A percentile compares a stretch with the other conserved stretches of the same genome.
These are phyloP conservation scores for Paracamarosporium sp. DNA, from an alignment of 2,329 filamentous ascomycete species.

Conservation along the genomic window DNA sequence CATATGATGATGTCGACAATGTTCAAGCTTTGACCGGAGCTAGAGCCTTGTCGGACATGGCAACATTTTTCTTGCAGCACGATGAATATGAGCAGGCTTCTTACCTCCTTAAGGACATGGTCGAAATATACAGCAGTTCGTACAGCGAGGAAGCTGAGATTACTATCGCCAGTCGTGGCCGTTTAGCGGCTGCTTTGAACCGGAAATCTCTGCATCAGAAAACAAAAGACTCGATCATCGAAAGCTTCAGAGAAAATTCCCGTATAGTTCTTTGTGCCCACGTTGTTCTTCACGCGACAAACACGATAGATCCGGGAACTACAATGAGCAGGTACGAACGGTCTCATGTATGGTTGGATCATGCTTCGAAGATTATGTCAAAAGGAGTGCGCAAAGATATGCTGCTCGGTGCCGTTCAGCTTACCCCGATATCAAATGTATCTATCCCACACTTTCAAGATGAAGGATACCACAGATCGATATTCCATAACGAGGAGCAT, in stretches of 20 bases:
- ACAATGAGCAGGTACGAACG: not conserved
- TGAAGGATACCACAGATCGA: not conserved
- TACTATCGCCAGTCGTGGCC: not conserved
- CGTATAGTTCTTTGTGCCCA: no score
- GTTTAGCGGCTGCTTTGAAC: not conserved
- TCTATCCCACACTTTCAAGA: not conserved
- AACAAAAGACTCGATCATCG: not conserved
- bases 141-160: not conserved
- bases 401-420: not conserved
- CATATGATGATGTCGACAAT: no score
- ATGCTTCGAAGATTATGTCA: not conserved
- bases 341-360: not conserved
- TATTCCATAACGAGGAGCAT: not conserved
- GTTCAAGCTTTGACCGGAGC: not conserved
- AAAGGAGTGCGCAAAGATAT: constrained; percentile 1
- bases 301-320: no score
- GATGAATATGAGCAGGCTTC: not conserved
- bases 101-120: not conserved
- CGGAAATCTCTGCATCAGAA: not conserved
- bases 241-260: not conserved
- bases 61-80: not conserved
- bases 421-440: no score
- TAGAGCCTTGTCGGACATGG: not conserved
- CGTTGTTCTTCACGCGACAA: no score
- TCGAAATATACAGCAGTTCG: not conserved